Conservation (phyloP, 441 rosid genomes). For the Isatis lusitanica region DNA sequence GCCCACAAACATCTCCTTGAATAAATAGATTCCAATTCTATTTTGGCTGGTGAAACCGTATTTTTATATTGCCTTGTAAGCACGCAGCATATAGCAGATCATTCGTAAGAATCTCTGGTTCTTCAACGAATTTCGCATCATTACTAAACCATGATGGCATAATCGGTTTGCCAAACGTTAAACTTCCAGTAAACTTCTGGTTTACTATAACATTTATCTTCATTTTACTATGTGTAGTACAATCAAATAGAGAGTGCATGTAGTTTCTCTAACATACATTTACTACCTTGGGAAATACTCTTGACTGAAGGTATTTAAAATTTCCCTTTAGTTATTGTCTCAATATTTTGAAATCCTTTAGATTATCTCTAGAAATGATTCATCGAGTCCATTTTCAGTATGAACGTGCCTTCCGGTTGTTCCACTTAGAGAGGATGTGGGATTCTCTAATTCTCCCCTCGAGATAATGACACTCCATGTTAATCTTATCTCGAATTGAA, state of each 20-base stretch:
- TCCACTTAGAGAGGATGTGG: neutral
- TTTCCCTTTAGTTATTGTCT: neutral
- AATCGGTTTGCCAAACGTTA: too few species aligned
- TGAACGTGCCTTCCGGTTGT: neutral
- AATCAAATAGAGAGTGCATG: too few species aligned
- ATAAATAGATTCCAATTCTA: too few species aligned
- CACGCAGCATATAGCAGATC: neutral
- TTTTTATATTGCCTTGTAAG: too few species aligned
- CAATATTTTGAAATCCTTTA: neutral
- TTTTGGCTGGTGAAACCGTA: too few species aligned
- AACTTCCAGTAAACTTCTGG: too few species aligned
- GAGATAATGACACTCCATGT: neutral
- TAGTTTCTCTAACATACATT: too few species aligned
- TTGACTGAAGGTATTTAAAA: neutral
- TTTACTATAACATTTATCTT: too few species aligned
- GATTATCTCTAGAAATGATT: too few species aligned
- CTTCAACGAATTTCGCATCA: neutral
- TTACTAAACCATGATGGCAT: too few species aligned
- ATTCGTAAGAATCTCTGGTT: neutral
- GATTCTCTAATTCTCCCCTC: neutral
- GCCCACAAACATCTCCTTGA: too few species aligned
- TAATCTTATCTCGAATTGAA: neutral
- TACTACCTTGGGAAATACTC: neutral
- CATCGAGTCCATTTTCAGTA: neutral
- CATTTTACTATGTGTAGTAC: neutral